These are phyloP conservation scores for Castanopsis chinensis DNA, from an alignment of 306 rosid genomes.

Conservation along the genomic window DNA sequence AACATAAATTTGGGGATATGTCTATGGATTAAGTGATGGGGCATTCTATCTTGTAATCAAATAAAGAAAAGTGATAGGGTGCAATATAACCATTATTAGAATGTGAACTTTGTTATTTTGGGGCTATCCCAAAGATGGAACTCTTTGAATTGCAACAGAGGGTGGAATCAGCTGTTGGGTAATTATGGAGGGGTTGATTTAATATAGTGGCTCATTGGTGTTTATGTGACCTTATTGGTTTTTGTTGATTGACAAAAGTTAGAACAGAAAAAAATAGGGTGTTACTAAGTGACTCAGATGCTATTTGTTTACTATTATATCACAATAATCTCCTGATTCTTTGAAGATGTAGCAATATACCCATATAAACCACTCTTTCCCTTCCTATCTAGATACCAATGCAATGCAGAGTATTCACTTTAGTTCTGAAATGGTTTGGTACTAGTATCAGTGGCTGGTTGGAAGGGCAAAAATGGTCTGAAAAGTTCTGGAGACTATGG, in stretches of 20 bases:
- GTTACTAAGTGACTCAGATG: background rate
- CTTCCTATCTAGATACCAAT: background rate
- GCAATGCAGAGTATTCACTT: background rate
- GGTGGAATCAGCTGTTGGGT: background rate
- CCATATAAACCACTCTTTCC: background rate
- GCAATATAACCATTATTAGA: background rate
- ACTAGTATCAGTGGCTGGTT: background rate
- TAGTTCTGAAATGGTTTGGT: background rate
- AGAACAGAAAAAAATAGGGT: background rate
- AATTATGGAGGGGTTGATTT: background rate
- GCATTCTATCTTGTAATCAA: too few species aligned
- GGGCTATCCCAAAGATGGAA: background rate
- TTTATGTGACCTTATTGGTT: background rate
- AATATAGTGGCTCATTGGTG: background rate
- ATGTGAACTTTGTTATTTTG: background rate
- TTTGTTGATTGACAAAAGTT: background rate
- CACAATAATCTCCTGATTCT: background rate
- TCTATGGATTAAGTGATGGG: background rate
- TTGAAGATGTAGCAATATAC: background rate
- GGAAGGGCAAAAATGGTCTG: background rate
- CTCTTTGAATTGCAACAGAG: background rate
- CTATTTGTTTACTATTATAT: background rate
- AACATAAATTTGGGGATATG: background rate
- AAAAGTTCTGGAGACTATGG: background rate
- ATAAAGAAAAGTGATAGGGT: background rate